These are phyloP conservation scores for Curvularia verruculosa DNA, from an alignment of 2,329 filamentous ascomycete genomes.

Conservation along the genomic window DNA sequence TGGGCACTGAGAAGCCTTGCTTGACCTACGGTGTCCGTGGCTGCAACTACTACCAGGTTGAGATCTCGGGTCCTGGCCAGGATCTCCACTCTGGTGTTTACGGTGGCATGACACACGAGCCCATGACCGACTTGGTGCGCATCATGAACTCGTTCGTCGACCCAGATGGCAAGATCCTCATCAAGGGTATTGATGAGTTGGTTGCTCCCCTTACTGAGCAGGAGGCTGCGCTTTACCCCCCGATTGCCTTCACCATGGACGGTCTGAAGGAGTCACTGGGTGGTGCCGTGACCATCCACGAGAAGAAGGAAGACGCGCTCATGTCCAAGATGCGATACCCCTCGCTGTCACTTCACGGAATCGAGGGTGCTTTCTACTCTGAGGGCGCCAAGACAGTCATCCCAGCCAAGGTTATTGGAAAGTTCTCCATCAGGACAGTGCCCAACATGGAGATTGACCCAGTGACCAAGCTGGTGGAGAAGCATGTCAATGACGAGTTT, in stretches of 20 bases:
- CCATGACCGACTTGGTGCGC: constrained; percentile 93
- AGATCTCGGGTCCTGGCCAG: constrained; percentile 87
- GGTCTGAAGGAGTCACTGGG: constrained; percentile 91
- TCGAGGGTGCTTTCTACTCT: constrained; percentile 93
- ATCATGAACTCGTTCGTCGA: constrained; percentile 86
- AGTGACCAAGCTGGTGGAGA: constrained; percentile 84
- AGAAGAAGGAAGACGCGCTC: constrained; percentile 87
- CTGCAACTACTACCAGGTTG: constrained; percentile 96
- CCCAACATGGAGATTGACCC: constrained; percentile 94
- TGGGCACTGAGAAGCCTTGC: constrained; percentile 97
- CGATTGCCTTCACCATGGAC: constrained; percentile 95
- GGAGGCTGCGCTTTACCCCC: constrained; percentile 84
- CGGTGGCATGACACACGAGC: constrained; percentile 93
- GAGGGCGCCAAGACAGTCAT: constrained; percentile 98
- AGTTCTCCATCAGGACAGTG: constrained; percentile 97
- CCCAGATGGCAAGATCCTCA: constrained; percentile 87
- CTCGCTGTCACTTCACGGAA: constrained; percentile 89
- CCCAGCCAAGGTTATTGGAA: constrained; percentile 94
- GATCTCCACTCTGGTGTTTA: constrained; percentile 98
- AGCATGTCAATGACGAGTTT: constrained; percentile 83
- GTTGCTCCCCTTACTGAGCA: constrained; percentile 87
- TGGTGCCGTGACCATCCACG: constrained; percentile 82
- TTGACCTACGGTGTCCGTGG: constrained; percentile 96
- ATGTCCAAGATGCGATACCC: constrained; percentile 97
- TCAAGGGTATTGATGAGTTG: constrained; percentile 91